Base-by-base conservation (phyloP, 2,329 filamentous ascomycete genomes). In the Penicillium sp. region DNA sequence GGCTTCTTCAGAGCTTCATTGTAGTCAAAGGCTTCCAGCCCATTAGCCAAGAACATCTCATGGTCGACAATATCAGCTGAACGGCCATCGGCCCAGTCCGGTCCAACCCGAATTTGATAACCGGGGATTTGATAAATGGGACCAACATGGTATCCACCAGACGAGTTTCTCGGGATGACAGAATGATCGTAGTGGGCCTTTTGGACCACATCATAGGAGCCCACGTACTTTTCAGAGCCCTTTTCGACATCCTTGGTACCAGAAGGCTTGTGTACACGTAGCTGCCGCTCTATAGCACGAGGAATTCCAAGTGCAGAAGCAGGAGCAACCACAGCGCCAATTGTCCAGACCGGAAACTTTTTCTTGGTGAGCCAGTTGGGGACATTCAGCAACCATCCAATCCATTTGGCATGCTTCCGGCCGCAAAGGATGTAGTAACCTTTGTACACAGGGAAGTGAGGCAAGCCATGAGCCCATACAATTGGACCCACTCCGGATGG, bases 381-480 rank as follows among this genome's bases (percentile, higher is more conserved):
- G 12, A 8, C 27, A 3, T 49, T 33, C 2, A 59, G 35, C 7
- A 45, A 23, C 57, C 57, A 59, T 15, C 57, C 55, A 3, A 57
- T 41, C 39, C 54, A 56, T 0, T 8, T 2, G 0, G 55, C 55
- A 23, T 57, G 44, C 3, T 31, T 23, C 1, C 57, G 49, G 6
- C 57, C 57, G 35, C 50, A 53, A 8, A 59, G 55, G 15, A 59
- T 52, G 33, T 59, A 59, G 25, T 59, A 58, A 0, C 55, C 57
- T n/a, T 56, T 56, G 42, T 45, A 59, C 1, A 59, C 47, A 1
- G 55, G 57, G 46, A 59, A 58, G 37, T 56, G 56, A 1, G 57
- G 57, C 7, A 59, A 12, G 1, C 57, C 57, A 10, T 59, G 53
- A 12, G 57, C 57, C 57, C 55, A 59, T 28, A 50, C 25, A 1